Evolutionary conservation across 768 basidiomycete genomes (phyloP).

Genomic region (Boletus sp.): DNA sequence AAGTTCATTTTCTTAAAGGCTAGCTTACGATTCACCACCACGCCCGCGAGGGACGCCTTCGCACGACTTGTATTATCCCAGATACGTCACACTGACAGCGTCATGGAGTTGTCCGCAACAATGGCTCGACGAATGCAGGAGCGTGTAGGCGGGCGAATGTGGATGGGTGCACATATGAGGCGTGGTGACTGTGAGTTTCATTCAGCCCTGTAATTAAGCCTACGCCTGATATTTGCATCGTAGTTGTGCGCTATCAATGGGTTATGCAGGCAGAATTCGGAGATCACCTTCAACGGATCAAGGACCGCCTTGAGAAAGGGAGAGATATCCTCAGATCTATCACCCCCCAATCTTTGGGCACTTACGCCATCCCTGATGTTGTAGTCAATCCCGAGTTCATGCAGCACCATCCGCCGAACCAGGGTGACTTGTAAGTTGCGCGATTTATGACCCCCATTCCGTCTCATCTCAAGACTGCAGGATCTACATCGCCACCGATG

Average conservation of each 20-base stretch:
- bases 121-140: slow-evolving; percentile 34
- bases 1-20: slow-evolving; percentile 25
- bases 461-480: slow-evolving; percentile 16
- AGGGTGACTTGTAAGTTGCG: slow-evolving; percentile 19
- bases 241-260: slow-evolving; percentile 35
- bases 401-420: slow-evolving; percentile 15
- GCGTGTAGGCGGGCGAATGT: slow-evolving; percentile 31
- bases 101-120: slow-evolving; percentile 27
- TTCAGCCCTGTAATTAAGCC: neutral
- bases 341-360: slow-evolving; percentile 12
- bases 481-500: slow-evolving; percentile 40
- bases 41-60: slow-evolving; percentile 30
- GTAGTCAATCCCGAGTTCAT: slow-evolving; percentile 15
- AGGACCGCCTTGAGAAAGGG: slow-evolving; percentile 20
- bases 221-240: neutral
- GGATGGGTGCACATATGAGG: slow-evolving; percentile 45
- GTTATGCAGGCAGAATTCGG: slow-evolving; percentile 35
- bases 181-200: slow-evolving; percentile 39
- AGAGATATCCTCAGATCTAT: slow-evolving; percentile 21
- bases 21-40: slow-evolving; percentile 33
- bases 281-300: slow-evolving; percentile 36
- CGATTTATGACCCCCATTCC: neutral
- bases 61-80: slow-evolving; percentile 32
- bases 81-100: slow-evolving; percentile 26
- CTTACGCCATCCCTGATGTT: slow-evolving; percentile 23